These are phyloP conservation scores for Musa itinerans DNA, from an alignment of 176 grass and related monocot genomes.

Conservation along the genomic window DNA sequence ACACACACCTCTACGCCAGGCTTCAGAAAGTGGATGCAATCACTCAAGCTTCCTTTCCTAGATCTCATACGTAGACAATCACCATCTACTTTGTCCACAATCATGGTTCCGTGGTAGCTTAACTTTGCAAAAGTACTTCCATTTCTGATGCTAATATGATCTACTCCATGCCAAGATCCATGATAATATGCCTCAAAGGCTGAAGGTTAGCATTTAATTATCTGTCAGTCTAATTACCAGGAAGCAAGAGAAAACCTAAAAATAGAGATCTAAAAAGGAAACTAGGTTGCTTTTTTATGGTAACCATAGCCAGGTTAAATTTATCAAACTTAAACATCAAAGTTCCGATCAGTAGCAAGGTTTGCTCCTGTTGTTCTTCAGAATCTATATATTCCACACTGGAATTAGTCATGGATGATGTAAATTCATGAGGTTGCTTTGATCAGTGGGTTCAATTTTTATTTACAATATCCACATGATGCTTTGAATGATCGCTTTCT, in stretches of 20 bases:
- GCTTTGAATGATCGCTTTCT: neutral
- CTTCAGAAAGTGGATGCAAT: slow-evolving; percentile 61
- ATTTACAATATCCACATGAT: neutral
- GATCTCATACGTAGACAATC: slow-evolving; percentile 54
- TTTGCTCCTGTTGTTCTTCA: neutral
- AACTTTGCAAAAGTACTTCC: slow-evolving; percentile 42
- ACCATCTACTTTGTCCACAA: slow-evolving; percentile 32
- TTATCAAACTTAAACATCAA: neutral
- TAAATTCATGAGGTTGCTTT: neutral
- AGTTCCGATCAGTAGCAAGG: neutral
- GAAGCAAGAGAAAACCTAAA: neutral
- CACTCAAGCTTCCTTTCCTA: slow-evolving; percentile 43
- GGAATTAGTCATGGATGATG: neutral
- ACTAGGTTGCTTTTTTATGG: neutral
- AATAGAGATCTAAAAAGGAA: neutral
- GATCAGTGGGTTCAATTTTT: too few species aligned
- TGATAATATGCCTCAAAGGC: slow-evolving; percentile 67
- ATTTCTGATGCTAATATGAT: slow-evolving; percentile 53
- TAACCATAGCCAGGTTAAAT: neutral
- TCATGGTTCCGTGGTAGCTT: slow-evolving; percentile 14
- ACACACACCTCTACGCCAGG: slow-evolving; percentile 51
- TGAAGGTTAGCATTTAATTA: slow-evolving; percentile 20
- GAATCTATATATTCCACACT: neutral
- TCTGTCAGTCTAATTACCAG: neutral
- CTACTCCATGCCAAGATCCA: slow-evolving; percentile 69